These are phyloP conservation scores for Citrullus mucosospermus DNA, from an alignment of 306 rosid genomes.

Conservation along the genomic window DNA sequence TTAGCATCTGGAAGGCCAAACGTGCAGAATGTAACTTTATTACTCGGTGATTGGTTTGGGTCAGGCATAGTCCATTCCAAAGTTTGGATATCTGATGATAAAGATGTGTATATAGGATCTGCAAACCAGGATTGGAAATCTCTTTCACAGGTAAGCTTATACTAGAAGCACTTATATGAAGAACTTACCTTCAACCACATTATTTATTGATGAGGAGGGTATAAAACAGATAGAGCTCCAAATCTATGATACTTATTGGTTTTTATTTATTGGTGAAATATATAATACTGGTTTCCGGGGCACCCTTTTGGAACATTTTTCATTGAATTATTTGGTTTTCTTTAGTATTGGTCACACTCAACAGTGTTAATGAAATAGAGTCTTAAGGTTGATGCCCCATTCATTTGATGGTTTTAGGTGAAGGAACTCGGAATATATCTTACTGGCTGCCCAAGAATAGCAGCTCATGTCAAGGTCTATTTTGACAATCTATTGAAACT, in stretches of 20 bases:
- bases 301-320: not conserved
- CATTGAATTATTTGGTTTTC: not conserved
- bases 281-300: not conserved
- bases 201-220: not conserved
- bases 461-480: slow-evolving; percentile 51
- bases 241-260: not conserved
- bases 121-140: slow-evolving; percentile 98
- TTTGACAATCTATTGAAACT: slow-evolving; percentile 74
- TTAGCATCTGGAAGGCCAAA: slow-evolving; percentile 81
- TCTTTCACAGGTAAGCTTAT: slow-evolving; percentile 59
- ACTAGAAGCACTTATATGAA: not conserved
- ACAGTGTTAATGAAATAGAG: not conserved
- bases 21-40: slow-evolving; percentile 67
- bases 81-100: slow-evolving; percentile 82
- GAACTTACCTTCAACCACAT: not conserved
- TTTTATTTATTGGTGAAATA: not conserved
- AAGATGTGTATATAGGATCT: slow-evolving; percentile 72
- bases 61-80: slow-evolving; percentile 89
- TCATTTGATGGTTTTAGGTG: slow-evolving; percentile 37
- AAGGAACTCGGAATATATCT: slow-evolving; percentile 90
- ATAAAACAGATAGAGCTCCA: not conserved
- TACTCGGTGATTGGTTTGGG: slow-evolving; percentile 67
- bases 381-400: slow-evolving; percentile 1
- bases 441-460: slow-evolving; percentile 55
- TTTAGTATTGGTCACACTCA: not conserved